Evolutionary conservation across 2,329 filamentous ascomycete genomes (phyloP).

Genomic region (Venturiaceae sp.): DNA sequence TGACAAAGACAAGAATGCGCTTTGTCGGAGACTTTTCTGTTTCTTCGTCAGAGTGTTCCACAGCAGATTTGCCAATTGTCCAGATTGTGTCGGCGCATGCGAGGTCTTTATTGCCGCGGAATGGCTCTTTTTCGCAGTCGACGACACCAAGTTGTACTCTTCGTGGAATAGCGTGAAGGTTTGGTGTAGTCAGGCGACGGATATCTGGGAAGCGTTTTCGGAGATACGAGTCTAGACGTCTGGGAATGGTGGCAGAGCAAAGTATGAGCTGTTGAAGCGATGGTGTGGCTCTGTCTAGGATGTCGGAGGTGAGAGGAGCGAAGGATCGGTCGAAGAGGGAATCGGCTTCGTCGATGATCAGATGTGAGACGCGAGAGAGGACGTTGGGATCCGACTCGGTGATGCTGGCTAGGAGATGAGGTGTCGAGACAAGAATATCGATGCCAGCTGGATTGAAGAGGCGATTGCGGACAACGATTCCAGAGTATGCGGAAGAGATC

Average conservation of each 20-base stretch:
- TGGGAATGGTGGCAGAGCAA: conserved; percentile 93
- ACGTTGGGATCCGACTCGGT: conserved; percentile 85
- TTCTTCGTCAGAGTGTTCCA: conserved; percentile 40
- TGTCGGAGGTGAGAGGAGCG: conserved; percentile 66
- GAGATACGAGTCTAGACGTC: conserved; percentile 79
- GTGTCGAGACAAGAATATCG: conserved; percentile 79
- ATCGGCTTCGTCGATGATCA: conserved; percentile 92
- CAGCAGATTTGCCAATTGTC: conserved; percentile 73
- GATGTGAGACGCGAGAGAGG: conserved; percentile 78
- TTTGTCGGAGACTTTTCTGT: conserved; percentile 36
- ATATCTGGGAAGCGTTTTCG: conserved; percentile 73
- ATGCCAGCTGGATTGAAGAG: conserved; percentile 74
- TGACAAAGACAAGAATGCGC: conserved; percentile 90
- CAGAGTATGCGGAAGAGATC: conserved; percentile 67
- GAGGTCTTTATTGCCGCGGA: conserved; percentile 83
- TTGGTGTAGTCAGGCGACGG: conserved; percentile 80
- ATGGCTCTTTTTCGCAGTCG: conserved; percentile 85
- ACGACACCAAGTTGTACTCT: conserved; percentile 90
- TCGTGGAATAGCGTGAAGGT: conserved; percentile 89
- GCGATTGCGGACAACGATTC: conserved; percentile 72
- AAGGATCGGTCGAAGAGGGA: conserved; percentile 93
- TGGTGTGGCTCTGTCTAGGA: conserved; percentile 72
- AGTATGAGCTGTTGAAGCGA: conserved; percentile 80
- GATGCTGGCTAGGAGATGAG: conserved; percentile 80
- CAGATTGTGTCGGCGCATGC: conserved; percentile 94